Evolutionary conservation across 2,329 filamentous ascomycete species (phyloP), one percentile per base, ranked within the genome.

Genomic region (Passalora sequoiae): DNA sequence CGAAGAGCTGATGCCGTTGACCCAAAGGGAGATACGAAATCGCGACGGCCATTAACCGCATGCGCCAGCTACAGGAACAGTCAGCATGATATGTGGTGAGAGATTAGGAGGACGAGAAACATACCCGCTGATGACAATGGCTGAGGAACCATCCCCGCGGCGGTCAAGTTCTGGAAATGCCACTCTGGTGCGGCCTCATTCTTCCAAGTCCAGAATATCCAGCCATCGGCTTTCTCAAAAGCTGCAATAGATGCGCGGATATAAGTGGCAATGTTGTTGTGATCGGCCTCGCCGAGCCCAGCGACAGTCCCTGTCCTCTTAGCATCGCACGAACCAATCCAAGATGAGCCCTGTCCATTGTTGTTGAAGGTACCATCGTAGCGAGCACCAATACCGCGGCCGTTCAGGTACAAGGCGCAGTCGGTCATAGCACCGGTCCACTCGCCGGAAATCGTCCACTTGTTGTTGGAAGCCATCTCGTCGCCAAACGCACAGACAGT

Each of bases 171-270:
- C 55, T 70, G 53, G 67, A 73, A 71, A 43, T 73, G 66, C 70
- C 70, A 73, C 50, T 72, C 70, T 2, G 70, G 70, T 24, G 69
- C 69, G 17, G 63, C 63, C 55, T 74, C 70, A 1, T 69, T 73
- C 63, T 72, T 72, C 70, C 70, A 73, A 4, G 66, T 70, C 71
- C 71, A 73, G 58, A 71, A 73, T 52, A 73, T 69, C 70, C 70
- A 74, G 1, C 70, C 70, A 2, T 51, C 60, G 4, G 67, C 69
- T 61, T 69, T 69, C 60, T 74, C 71, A 42, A 63, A 73, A 1
- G 66, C 70, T 27, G 69, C 65, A 3, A 74, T 65, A 53, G 73
- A 70, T 6, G 70, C 69, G 50, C 68, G 65, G 52, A 73, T 71
- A 54, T 68, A 73, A 21, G 60, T 59, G 15, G 64, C 58, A 40